These are phyloP conservation scores for Tolypocladium ophioglossoides DNA, from an alignment of 2,329 filamentous ascomycete species.

Conservation along the genomic window DNA sequence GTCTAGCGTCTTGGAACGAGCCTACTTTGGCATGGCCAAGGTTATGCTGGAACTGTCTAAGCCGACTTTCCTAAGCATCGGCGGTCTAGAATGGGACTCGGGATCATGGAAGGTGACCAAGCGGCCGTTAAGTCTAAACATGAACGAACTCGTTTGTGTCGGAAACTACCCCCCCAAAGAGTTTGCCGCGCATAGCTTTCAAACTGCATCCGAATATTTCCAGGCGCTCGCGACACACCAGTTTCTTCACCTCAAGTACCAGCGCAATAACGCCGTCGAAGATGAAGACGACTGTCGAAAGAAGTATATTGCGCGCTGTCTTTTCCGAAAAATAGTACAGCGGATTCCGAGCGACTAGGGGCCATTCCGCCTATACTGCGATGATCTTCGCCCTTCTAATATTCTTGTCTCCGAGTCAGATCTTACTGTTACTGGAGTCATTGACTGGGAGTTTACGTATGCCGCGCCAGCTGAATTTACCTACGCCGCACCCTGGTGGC, in stretches of 20 bases:
- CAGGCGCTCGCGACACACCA: slow-evolving; percentile 25
- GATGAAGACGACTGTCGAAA: slow-evolving; percentile 25
- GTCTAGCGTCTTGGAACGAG: not conserved
- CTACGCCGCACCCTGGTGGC: slow-evolving; percentile 27
- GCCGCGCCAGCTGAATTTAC: slow-evolving; percentile 20
- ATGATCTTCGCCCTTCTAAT: slow-evolving; percentile 21
- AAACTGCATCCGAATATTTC: slow-evolving; percentile 17
- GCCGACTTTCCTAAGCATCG: not conserved
- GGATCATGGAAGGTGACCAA: not conserved
- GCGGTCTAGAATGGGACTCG: not conserved
- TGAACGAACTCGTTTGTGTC: not conserved
- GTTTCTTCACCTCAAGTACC: slow-evolving; percentile 23
- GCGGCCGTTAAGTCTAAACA: not conserved
- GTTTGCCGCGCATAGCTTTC: not conserved
- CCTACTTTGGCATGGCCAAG: not conserved
- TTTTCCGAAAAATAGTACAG: slow-evolving; percentile 22
- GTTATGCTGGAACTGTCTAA: not conserved
- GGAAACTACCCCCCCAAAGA: not conserved
- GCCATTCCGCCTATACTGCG: slow-evolving; percentile 14
- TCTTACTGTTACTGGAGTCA: slow-evolving; percentile 17
- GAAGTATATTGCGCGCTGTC: slow-evolving; percentile 23
- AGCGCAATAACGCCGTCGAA: slow-evolving; percentile 25
- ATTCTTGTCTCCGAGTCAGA: slow-evolving; percentile 16
- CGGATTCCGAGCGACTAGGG: slow-evolving; percentile 9
- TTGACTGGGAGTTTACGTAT: slow-evolving; percentile 31